These are phyloP conservation scores for Takakia lepidozioides DNA, from an alignment of 225 moss, liverwort and hornwort genomes.

Conservation along the genomic window DNA sequence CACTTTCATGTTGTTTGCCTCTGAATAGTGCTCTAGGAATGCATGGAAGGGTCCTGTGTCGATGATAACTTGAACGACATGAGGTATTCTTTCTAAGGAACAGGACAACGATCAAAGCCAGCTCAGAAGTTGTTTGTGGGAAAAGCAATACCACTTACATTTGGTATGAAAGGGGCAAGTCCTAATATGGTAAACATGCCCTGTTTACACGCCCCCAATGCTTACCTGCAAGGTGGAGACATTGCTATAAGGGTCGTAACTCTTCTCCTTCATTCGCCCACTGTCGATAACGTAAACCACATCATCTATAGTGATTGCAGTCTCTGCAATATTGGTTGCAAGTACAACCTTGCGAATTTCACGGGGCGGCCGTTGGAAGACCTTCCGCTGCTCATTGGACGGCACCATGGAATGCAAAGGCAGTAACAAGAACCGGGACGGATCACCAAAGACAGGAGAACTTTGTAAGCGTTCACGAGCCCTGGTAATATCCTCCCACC, in stretches of 20 bases:
- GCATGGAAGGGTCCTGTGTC: too few species aligned
- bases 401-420: slow-evolving; percentile 96
- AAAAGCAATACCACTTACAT: too few species aligned
- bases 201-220: neutral
- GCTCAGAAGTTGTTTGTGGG: too few species aligned
- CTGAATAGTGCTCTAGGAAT: too few species aligned
- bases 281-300: slow-evolving; percentile 94
- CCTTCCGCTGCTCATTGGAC: slow-evolving; percentile 82
- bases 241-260: slow-evolving; percentile 95
- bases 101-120: too few species aligned
- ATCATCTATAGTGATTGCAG: slow-evolving; percentile 99
- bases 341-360: slow-evolving; percentile 86
- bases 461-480: slow-evolving; percentile 62
- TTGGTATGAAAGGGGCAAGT: too few species aligned
- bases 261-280: slow-evolving; percentile 93
- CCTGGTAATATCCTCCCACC: slow-evolving; percentile 95
- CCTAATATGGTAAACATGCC: too few species aligned
- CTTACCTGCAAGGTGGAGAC: slow-evolving; percentile 84
- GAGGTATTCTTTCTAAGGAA: too few species aligned
- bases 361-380: slow-evolving; percentile 74
- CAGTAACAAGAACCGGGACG: slow-evolving; percentile 60
- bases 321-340: slow-evolving; percentile 97
- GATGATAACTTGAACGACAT: too few species aligned
- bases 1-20: too few species aligned
- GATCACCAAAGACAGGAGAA: slow-evolving; percentile 61